Conservation (phyloP, 1,284 basidiomycete species). For the Ganoderma resinaceum region DNA sequence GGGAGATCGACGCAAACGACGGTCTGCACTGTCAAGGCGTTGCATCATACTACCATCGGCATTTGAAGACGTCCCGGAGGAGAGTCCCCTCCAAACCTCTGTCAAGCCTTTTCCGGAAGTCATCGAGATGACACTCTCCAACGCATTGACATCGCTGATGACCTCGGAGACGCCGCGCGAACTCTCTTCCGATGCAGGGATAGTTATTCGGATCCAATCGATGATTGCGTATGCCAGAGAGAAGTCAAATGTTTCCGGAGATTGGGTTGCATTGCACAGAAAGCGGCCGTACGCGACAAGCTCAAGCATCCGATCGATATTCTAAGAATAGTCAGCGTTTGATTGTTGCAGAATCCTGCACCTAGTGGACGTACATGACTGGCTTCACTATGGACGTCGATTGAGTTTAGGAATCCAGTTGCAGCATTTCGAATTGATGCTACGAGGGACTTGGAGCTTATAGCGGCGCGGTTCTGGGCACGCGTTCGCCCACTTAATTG, state of each 20-base stretch:
- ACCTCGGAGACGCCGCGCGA: neutral
- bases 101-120: conserved; percentile 29
- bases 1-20: conserved; percentile 3
- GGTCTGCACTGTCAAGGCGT: conserved; percentile 15
- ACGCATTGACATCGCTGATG: neutral
- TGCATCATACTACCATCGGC: neutral
- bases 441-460: conserved; percentile 9
- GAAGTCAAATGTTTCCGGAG: conserved; percentile 27
- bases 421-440: conserved; percentile 15
- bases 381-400: neutral
- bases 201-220: conserved; percentile 24
- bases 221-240: conserved; percentile 30
- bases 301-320: conserved; percentile 16
- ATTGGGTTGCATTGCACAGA: conserved; percentile 10
- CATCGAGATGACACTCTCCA: conserved; percentile 25
- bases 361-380: conserved; percentile 11
- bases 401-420: conserved; percentile 7
- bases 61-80: neutral
- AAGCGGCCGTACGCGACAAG: conserved; percentile 26
- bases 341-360: neutral
- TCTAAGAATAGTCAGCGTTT: conserved; percentile 7
- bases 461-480: conserved; percentile 14
- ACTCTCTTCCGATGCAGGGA: neutral
- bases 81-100: conserved; percentile 30
- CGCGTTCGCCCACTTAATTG: conserved; percentile 12